These are phyloP conservation scores for Colletotrichum euphorbiae DNA, from an alignment of 2,329 filamentous ascomycete genomes.

Conservation along the genomic window DNA sequence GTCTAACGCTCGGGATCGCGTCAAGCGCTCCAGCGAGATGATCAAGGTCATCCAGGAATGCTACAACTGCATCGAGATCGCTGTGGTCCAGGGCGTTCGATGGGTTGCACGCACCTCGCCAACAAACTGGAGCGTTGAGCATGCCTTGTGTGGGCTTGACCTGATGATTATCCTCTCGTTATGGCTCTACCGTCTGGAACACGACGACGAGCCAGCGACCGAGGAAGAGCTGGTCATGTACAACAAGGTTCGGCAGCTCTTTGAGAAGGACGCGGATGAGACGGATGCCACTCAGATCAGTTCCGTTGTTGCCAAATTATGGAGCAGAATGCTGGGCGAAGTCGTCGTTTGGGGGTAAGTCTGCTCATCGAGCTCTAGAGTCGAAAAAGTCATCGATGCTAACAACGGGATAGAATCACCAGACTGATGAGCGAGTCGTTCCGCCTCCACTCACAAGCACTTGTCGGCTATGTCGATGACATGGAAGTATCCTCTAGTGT, in stretches of 20 bases:
- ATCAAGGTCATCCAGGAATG: slow-evolving; percentile 98
- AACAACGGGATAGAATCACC: slow-evolving; percentile 73
- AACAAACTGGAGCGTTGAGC: slow-evolving; percentile 99
- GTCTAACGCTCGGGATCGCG: slow-evolving; percentile 92
- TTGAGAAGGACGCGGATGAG: slow-evolving; percentile 90
- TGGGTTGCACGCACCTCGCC: slow-evolving; percentile 98
- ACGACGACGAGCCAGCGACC: slow-evolving; percentile 92
- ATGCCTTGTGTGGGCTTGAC: slow-evolving; percentile 95
- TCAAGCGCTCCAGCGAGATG: slow-evolving; percentile 96
- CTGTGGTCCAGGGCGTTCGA: slow-evolving; percentile 91
- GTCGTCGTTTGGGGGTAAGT: slow-evolving; percentile 99
- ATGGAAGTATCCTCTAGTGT: slow-evolving; percentile 76
- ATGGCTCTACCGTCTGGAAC: slow-evolving; percentile 99
- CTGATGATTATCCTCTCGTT: slow-evolving; percentile 97
- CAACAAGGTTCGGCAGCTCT: slow-evolving; percentile 89
- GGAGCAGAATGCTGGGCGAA: slow-evolving; percentile 98
- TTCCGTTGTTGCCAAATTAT: slow-evolving; percentile 93
- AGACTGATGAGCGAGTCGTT: slow-evolving; percentile 98
- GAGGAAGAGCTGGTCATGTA: slow-evolving; percentile 91
- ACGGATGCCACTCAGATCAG: slow-evolving; percentile 86
- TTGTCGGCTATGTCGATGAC: slow-evolving; percentile 94
- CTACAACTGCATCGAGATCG: slow-evolving; percentile 97
- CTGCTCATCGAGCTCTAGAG: background rate
- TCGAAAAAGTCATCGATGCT: slow-evolving; percentile 13
- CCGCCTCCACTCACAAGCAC: slow-evolving; percentile 93